phyloP scores from a whole-genome alignment of 1,284 basidiomycete genomes.

The Chiua sp. region DNA sequence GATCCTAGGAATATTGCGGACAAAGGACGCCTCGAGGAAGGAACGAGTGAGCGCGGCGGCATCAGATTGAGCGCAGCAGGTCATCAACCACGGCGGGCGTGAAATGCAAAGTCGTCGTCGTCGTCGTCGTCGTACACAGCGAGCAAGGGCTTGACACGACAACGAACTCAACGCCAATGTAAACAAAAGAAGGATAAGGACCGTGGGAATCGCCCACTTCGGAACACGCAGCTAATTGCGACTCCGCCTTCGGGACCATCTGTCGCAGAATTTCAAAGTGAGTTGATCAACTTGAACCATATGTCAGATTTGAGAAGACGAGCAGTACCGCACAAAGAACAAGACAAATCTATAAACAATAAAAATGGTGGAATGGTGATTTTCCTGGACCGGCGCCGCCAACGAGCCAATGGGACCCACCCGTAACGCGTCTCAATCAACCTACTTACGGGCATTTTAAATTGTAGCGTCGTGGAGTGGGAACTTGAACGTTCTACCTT shows the following conservation, averaged over 20 bases:
- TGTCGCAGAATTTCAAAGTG: too few species aligned
- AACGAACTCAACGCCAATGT: slow-evolving; percentile 22
- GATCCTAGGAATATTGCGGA: slow-evolving; percentile 41
- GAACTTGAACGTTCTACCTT: too few species aligned
- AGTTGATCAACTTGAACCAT: too few species aligned
- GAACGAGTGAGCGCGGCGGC: slow-evolving; percentile 40
- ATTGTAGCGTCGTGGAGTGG: too few species aligned
- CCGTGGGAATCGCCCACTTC: slow-evolving; percentile 28
- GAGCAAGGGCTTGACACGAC: slow-evolving; percentile 27
- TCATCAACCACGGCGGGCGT: slow-evolving; percentile 35
- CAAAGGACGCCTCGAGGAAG: slow-evolving; percentile 43
- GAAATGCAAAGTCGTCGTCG: slow-evolving; percentile 11
- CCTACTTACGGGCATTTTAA: too few species aligned
- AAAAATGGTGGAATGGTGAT: too few species aligned
- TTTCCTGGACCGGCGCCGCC: too few species aligned
- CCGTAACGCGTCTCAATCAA: too few species aligned
- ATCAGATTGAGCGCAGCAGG: slow-evolving; percentile 31
- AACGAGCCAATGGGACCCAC: too few species aligned
- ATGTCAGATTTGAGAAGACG: too few species aligned
- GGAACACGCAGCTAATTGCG: slow-evolving; percentile 27
- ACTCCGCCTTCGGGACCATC: slow-evolving; percentile 14
- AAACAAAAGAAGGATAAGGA: slow-evolving; percentile 21
- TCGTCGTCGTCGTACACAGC: slow-evolving; percentile 32
- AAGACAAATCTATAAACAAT: too few species aligned
- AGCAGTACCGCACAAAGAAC: too few species aligned